phyloP scores from a whole-genome alignment of 495 filamentous ascomycete species.

The Hypoxylon fragiforme region DNA sequence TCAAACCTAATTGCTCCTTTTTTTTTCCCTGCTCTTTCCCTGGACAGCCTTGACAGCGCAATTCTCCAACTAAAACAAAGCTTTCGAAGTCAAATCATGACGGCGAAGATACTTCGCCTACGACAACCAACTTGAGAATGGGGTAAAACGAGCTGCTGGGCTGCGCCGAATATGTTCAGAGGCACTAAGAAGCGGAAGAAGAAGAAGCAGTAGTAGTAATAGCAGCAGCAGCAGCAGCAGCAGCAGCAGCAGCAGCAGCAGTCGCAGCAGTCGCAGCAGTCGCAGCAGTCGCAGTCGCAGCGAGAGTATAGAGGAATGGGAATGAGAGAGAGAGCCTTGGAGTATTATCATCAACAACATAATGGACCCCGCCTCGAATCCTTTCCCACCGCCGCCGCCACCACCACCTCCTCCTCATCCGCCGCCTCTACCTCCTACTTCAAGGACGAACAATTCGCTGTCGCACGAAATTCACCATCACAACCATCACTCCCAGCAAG shows the following conservation, averaged over 20 bases:
- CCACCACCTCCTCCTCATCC: conserved; percentile 10
- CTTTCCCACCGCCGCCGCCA: conserved; percentile 26
- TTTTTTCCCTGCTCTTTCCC: not conserved
- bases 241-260: conserved; percentile 11
- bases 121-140: conserved; percentile 34
- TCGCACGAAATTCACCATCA: conserved; percentile 31
- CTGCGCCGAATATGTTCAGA: conserved; percentile 34
- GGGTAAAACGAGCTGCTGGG: conserved; percentile 32
- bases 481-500: conserved; percentile 22
- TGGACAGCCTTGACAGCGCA: not conserved
- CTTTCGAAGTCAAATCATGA: conserved; percentile 16
- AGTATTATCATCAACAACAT: too few species aligned
- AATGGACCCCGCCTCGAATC: conserved; percentile 37
- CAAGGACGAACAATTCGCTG: conserved; percentile 12
- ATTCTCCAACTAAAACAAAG: not conserved
- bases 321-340: not conserved
- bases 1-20: conserved; percentile 13
- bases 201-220: conserved; percentile 4
- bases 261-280: conserved; percentile 11
- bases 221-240: conserved; percentile 14
- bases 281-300: conserved; percentile 3
- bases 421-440: conserved; percentile 3
- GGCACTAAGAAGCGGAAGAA: conserved; percentile 23
- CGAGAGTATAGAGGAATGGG: not conserved
- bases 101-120: conserved; percentile 33